These are phyloP conservation scores for Euptelea pleiosperma DNA, from an alignment of 164 flowering plant species.

Conservation along the genomic window DNA sequence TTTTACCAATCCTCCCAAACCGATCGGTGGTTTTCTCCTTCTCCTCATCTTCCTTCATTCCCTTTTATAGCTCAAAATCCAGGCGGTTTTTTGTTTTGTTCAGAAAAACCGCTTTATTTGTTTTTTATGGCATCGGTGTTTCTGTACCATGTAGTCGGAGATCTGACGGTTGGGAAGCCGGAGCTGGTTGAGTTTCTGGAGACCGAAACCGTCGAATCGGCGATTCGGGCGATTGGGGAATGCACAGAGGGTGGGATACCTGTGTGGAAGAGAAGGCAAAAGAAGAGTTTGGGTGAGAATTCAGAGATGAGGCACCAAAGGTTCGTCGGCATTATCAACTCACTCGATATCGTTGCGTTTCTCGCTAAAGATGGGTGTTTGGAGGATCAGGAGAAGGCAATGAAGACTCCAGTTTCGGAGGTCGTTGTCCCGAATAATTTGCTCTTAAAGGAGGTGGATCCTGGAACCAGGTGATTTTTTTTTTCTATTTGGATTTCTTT, in stretches of 20 bases:
- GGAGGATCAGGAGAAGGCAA: slow-evolving; percentile 73
- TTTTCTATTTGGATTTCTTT: slow-evolving; percentile 3
- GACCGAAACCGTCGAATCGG: slow-evolving; percentile 78
- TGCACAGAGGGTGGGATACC: slow-evolving; percentile 83
- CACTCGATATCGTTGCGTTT: slow-evolving; percentile 78
- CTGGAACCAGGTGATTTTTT: slow-evolving; percentile 73
- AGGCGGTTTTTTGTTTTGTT: background rate
- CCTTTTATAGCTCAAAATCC: slow-evolving; percentile 32
- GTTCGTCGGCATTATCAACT: slow-evolving; percentile 82
- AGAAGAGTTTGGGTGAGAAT: slow-evolving; percentile 45
- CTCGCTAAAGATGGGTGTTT: slow-evolving; percentile 58
- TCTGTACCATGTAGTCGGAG: slow-evolving; percentile 86
- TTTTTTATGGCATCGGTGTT: slow-evolving; percentile 81
- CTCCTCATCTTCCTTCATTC: slow-evolving; percentile 69
- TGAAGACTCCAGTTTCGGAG: slow-evolving; percentile 85
- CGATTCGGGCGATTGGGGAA: slow-evolving; percentile 75
- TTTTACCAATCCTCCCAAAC: slow-evolving; percentile 26
- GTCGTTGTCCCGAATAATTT: slow-evolving; percentile 64
- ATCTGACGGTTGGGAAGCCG: slow-evolving; percentile 96
- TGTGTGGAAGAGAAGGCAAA: slow-evolving; percentile 73
- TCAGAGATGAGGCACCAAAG: slow-evolving; percentile 73
- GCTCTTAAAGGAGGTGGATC: slow-evolving; percentile 75
- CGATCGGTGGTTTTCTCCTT: slow-evolving; percentile 53
- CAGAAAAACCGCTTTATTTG: background rate
- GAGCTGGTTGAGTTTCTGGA: slow-evolving; percentile 77